phyloP scores from a whole-genome alignment of 495 filamentous ascomycete species.

The Podospora bellae-mahoneyi region DNA sequence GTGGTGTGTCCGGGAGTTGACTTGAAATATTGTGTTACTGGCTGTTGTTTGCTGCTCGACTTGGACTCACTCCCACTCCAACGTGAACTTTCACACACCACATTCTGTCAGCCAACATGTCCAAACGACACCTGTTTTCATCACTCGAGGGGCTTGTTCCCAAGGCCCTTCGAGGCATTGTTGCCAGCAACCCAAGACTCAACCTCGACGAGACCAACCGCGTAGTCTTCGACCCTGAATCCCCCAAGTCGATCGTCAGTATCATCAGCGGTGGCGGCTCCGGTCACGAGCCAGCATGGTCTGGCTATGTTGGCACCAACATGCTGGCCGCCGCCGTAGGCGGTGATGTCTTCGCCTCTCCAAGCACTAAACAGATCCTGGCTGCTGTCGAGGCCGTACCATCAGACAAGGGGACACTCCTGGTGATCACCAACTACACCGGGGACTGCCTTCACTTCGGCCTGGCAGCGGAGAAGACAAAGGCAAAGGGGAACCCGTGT shows the following conservation, averaged over 20 bases:
- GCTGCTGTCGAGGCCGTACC: conserved; percentile 55
- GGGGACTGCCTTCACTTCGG: conserved; percentile 65
- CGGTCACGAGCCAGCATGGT: conserved; percentile 63
- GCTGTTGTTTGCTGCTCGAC: background rate
- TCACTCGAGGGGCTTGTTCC: conserved; percentile 52
- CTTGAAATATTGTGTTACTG: conserved; percentile 2
- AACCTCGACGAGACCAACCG: conserved; percentile 54
- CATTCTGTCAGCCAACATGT: conserved; percentile 33
- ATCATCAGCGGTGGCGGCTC: conserved; percentile 60
- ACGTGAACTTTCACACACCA: background rate
- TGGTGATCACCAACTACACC: conserved; percentile 66
- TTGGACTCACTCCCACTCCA: background rate
- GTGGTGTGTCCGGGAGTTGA: conserved; percentile 1
- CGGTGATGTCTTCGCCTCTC: conserved; percentile 61
- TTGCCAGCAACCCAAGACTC: conserved; percentile 55
- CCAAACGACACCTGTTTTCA: conserved; percentile 46
- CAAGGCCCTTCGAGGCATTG: conserved; percentile 52
- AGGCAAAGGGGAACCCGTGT: conserved; percentile 51
- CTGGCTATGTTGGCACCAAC: conserved; percentile 60
- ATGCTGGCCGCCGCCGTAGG: conserved; percentile 57
- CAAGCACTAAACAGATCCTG: conserved; percentile 60
- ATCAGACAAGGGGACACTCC: conserved; percentile 54
- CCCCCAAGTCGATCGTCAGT: conserved; percentile 50
- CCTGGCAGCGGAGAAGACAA: conserved; percentile 58
- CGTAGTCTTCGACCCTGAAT: conserved; percentile 55